Base-by-base conservation (phyloP, 768 basidiomycete genomes). In the Glaciozyma martinii region DNA sequence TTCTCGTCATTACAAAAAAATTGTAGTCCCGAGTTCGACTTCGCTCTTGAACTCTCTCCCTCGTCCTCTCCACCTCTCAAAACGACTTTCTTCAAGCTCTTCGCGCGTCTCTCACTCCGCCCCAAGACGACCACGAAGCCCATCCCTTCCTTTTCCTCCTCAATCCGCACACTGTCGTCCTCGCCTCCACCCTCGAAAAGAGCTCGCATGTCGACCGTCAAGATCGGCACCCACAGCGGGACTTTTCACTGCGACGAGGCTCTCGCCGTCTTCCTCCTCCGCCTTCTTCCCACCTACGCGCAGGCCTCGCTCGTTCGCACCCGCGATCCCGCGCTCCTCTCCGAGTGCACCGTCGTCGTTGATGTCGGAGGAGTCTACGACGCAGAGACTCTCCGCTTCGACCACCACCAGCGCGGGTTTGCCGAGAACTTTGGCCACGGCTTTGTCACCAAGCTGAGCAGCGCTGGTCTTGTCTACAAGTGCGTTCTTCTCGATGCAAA, bases 221-320 rank as follows among this genome's bases (percentile, higher is more conserved):
- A n/a, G n/a, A 44, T 62, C n/a, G 61, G 61, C 21, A 62, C 61
- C 44, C 55, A 49, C 56, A 21, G 32, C 18, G 93, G 93, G 23
- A 90, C 90, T 0, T 97, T 97, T 76, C 93, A 99, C 73, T 93
- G 90, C 76, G 94, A 99, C 72, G 94, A 99, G 78, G 91, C 92
- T 0, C 82, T 98, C 40, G 95, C 94, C 0, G 88, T 94, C 23
- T 92, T 86, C 76, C 81, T 99, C 68, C 80, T 99, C 37, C 85
- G 85, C 56, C 84, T 84, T 71, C 93, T 91, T 3, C 77, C 82
- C 23, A 78, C 82, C 13, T 99, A 88, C 77, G 82, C 56, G 10
- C n/a, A 15, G 60, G 47, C 71, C 85, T 85, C 81, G 65, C 73
- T 93, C 40, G 85, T 84, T 72, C 83, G 91, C 46, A 85, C 81